Evolutionary conservation across 495 filamentous ascomycete species (phyloP).

Genomic region (Aspergillus carlsbadensis): DNA sequence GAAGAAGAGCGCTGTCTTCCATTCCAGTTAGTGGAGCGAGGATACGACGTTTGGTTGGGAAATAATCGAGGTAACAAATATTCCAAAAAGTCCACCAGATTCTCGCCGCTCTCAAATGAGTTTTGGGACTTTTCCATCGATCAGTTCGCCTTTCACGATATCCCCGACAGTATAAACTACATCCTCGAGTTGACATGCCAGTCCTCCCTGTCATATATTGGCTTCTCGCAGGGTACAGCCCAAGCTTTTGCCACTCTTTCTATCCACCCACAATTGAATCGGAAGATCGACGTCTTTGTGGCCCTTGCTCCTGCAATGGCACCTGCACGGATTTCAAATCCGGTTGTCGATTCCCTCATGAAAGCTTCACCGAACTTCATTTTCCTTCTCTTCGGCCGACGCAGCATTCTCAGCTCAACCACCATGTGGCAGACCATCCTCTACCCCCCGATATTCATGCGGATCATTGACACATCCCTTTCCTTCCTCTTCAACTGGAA

Average conservation of each 20-base stretch:
- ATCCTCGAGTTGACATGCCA: conserved; percentile 82
- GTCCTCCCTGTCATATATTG: conserved; percentile 88
- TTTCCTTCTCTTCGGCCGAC: conserved; percentile 92
- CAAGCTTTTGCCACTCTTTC: conserved; percentile 96
- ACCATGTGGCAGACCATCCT: conserved; percentile 97
- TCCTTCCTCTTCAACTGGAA: conserved; percentile 86
- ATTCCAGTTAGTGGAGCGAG: conserved; percentile 85
- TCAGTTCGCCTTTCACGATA: conserved; percentile 96
- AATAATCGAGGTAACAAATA: conserved; percentile 99
- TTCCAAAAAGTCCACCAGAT: conserved; percentile 82
- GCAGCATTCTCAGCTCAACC: conserved; percentile 85
- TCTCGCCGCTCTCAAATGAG: conserved; percentile 66
- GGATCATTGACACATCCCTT: conserved; percentile 80
- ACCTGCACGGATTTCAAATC: conserved; percentile 83
- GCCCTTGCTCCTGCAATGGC: conserved; percentile 97
- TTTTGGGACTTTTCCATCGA: conserved; percentile 99
- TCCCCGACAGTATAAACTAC: conserved; percentile 90
- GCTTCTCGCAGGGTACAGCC: conserved; percentile 95
- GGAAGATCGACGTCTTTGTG: conserved; percentile 94
- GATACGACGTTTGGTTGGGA: conserved; percentile 97
- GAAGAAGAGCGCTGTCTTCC: conserved; percentile 83
- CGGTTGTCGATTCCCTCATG: conserved; percentile 85
- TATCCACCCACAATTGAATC: conserved; percentile 88
- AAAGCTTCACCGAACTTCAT: conserved; percentile 92
- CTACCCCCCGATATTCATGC: conserved; percentile 91